Percentiles rank a stretch among this genome's conserved stretches.
Conservation (phyloP, 2,329 filamentous ascomycete species). For the Fusarium haematococcum region DNA sequence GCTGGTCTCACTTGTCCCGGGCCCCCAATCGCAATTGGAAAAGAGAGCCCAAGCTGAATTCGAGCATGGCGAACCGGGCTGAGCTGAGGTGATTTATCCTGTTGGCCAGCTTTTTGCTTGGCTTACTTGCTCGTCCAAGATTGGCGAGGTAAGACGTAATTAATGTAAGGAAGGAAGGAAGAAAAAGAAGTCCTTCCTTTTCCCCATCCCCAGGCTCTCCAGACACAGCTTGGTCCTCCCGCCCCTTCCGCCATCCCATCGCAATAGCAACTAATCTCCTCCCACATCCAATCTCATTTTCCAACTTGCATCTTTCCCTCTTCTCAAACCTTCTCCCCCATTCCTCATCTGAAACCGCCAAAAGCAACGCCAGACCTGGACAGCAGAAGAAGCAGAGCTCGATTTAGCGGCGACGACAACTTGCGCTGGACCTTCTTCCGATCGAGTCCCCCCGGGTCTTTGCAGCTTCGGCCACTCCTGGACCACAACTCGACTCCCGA, state of each 20-base stretch:
- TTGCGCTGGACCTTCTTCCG: neutral
- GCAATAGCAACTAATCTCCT: slow-evolving; percentile 17
- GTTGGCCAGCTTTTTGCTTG: neutral
- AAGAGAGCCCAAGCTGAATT: slow-evolving; percentile 18
- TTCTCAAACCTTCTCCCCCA: slow-evolving; percentile 8
- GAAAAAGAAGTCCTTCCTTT: slow-evolving; percentile 17
- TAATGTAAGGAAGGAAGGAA: slow-evolving; percentile 17
- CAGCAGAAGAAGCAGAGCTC: neutral
- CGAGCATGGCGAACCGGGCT: slow-evolving; percentile 1
- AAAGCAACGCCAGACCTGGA: slow-evolving; percentile 2
- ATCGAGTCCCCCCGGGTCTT: neutral
- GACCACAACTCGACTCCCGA: slow-evolving; percentile 26
- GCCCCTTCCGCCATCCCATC: slow-evolving; percentile 24
- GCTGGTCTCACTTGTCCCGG: slow-evolving; percentile 24
- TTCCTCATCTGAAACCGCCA: slow-evolving; percentile 28
- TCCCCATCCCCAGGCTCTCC: slow-evolving; percentile 22
- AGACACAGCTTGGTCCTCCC: slow-evolving; percentile 25
- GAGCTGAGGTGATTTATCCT: slow-evolving; percentile 11
- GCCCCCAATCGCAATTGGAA: slow-evolving; percentile 23
- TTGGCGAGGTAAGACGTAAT: slow-evolving; percentile 32
- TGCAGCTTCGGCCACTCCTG: slow-evolving; percentile 34
- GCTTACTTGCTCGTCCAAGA: slow-evolving; percentile 22
- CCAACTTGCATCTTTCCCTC: slow-evolving; percentile 13
- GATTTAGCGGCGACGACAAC: neutral
- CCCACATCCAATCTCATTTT: slow-evolving; percentile 11